Evolutionary conservation across 768 basidiomycete genomes (phyloP).

Genomic region (Arthromyces matolae): DNA sequence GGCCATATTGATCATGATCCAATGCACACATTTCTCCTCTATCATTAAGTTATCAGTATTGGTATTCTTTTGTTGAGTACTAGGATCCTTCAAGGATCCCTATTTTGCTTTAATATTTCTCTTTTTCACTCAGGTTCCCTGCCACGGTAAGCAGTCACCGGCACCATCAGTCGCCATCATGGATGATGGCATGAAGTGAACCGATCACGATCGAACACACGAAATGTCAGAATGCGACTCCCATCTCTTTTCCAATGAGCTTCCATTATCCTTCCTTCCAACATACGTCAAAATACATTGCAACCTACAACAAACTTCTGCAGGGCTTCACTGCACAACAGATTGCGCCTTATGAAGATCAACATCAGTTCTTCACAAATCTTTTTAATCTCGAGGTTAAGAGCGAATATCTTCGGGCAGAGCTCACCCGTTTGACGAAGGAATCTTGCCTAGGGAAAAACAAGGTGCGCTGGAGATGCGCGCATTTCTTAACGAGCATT

Average conservation of each 20-base stretch:
- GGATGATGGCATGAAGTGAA: too few relatives aligned
- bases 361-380: constrained; percentile 48
- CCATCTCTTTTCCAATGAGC: too few relatives aligned
- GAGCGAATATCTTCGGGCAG: constrained; percentile 37
- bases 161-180: too few relatives aligned
- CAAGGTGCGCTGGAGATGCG: constrained; percentile 42
- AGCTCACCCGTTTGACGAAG: constrained; percentile 40
- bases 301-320: constrained; percentile 46
- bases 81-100: too few relatives aligned
- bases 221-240: too few relatives aligned
- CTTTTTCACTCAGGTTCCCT: too few relatives aligned
- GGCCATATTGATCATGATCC: constrained; percentile 2
- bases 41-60: background rate
- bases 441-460: constrained; percentile 44
- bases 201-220: too few relatives aligned
- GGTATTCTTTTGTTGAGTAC: too few relatives aligned
- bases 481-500: background rate
- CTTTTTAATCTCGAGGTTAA: constrained; percentile 53
- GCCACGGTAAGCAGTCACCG: too few relatives aligned
- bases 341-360: constrained; percentile 41
- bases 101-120: too few relatives aligned
- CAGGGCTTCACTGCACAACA: constrained; percentile 43
- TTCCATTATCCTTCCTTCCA: constrained; percentile 13
- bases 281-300: constrained; percentile 45
- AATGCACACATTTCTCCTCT: background rate